A percentile compares a stretch with the other conserved stretches of the same genome.
Evolutionary conservation across 345 rosid species (phyloP).

Genomic region (Tarenaya hassleriana): DNA sequence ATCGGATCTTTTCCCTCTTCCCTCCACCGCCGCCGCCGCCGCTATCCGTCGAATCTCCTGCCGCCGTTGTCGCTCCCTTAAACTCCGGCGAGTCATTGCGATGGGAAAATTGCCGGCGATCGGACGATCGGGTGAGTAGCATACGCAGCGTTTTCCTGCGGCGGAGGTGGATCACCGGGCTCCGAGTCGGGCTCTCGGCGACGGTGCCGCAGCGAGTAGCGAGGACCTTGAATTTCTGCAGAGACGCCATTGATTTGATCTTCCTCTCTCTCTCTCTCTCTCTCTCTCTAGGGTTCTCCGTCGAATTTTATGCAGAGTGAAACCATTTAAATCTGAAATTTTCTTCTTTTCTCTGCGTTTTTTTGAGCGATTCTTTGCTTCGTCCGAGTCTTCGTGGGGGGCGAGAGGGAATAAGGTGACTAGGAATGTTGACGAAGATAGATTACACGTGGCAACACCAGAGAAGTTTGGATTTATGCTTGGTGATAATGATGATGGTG

Average conservation of each 20-base stretch:
- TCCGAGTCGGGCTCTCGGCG: slow-evolving; percentile 42
- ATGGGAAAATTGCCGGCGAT: slow-evolving; percentile 24
- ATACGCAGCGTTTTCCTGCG: slow-evolving; percentile 68
- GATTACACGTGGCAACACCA: too few relatives aligned
- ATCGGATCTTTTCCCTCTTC: slow-evolving; percentile 35
- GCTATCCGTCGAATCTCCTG: too few relatives aligned
- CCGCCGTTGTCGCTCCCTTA: too few relatives aligned
- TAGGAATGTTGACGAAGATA: too few relatives aligned
- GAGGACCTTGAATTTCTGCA: slow-evolving; percentile 59
- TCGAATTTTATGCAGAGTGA: too few relatives aligned
- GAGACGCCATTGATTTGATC: slow-evolving; percentile 37
- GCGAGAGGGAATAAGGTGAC: neutral
- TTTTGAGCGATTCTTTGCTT: neutral
- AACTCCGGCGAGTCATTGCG: slow-evolving; percentile 10
- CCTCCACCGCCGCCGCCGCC: slow-evolving; percentile 6
- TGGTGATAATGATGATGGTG: too few relatives aligned
- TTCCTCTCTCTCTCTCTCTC: too few relatives aligned
- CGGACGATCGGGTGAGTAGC: slow-evolving; percentile 48
- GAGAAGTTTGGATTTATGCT: too few relatives aligned
- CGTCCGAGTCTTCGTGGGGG: neutral
- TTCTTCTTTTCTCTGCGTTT: neutral
- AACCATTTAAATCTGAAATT: too few relatives aligned
- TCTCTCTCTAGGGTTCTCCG: too few relatives aligned
- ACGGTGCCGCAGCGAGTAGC: slow-evolving; percentile 49
- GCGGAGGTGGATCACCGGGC: slow-evolving; percentile 63